These are phyloP conservation scores for Fusarium oxysporum DNA, from an alignment of 2,329 filamentous ascomycete species.

Conservation along the genomic window DNA sequence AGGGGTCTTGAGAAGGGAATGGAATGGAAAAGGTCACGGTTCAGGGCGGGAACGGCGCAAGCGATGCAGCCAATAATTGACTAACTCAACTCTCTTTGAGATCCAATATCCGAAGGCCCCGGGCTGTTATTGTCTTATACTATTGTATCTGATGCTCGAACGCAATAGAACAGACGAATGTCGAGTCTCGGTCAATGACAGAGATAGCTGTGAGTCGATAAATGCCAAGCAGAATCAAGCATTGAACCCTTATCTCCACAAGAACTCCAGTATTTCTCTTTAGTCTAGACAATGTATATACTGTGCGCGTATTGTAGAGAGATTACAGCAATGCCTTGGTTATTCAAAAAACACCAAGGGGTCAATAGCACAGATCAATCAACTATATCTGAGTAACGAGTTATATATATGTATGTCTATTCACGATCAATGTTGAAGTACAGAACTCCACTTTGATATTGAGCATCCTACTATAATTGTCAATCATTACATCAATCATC, in stretches of 20 bases:
- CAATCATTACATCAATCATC: slow-evolving; percentile 9
- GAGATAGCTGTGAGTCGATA: neutral
- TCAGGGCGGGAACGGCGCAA: slow-evolving; percentile 29
- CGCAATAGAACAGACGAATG: slow-evolving; percentile 9
- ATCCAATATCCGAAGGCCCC: slow-evolving; percentile 38
- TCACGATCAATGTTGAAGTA: neutral
- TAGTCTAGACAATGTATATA: slow-evolving; percentile 10
- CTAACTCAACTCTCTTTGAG: slow-evolving; percentile 17
- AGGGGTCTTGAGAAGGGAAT: slow-evolving; percentile 6
- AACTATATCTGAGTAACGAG: neutral
- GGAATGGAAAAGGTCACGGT: slow-evolving; percentile 6
- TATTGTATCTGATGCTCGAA: slow-evolving; percentile 29
- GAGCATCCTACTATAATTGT: neutral
- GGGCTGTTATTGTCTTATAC: slow-evolving; percentile 20
- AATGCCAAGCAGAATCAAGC: slow-evolving; percentile 24
- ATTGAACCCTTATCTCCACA: slow-evolving; percentile 33
- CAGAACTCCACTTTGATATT: slow-evolving; percentile 7
- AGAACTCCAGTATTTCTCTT: slow-evolving; percentile 19
- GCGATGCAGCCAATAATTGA: slow-evolving; percentile 19
- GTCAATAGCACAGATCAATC: slow-evolving; percentile 9
- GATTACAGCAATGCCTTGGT: slow-evolving; percentile 12
- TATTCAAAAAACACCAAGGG: neutral
- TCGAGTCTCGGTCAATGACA: neutral
- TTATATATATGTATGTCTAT: neutral
- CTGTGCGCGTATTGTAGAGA: slow-evolving; percentile 13